These are phyloP conservation scores for Solanum pimpinellifolium DNA, from an alignment of 257 asterid species.

Conservation along the genomic window DNA sequence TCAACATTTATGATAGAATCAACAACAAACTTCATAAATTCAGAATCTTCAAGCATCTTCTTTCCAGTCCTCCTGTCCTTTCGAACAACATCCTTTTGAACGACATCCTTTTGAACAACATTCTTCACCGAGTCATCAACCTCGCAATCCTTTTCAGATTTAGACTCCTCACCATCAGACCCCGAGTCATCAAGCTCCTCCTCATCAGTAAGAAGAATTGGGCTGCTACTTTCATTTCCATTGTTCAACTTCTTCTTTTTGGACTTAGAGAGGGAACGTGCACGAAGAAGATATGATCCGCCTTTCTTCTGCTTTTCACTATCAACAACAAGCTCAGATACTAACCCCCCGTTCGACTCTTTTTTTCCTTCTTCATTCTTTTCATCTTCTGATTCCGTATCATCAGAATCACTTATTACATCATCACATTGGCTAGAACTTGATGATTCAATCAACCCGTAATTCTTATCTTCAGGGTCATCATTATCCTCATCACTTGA, in stretches of 20 bases:
- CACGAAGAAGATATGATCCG: neutral
- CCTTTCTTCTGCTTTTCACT: neutral
- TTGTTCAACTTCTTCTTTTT: neutral
- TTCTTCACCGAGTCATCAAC: neutral
- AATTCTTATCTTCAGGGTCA: constrained; percentile 1
- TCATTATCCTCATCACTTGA: constrained; percentile 8
- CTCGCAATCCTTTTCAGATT: neutral
- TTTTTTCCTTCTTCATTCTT: neutral
- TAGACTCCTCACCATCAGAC: neutral
- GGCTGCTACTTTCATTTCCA: neutral
- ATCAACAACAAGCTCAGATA: neutral
- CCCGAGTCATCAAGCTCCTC: neutral
- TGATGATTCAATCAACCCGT: neutral
- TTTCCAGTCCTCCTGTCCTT: neutral
- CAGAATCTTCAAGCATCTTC: neutral
- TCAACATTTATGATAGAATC: constrained; percentile 16
- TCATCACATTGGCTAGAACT: neutral
- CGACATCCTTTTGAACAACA: neutral
- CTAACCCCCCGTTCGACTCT: neutral
- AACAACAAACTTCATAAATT: constrained; percentile 12
- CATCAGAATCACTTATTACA: neutral
- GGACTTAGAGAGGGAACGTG: neutral
- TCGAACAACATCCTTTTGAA: neutral
- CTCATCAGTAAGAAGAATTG: neutral
- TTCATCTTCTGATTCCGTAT: neutral